phyloP scores from a whole-genome alignment of 192 early-diverging fungal species.

The Gonapodya prolifera region DNA sequence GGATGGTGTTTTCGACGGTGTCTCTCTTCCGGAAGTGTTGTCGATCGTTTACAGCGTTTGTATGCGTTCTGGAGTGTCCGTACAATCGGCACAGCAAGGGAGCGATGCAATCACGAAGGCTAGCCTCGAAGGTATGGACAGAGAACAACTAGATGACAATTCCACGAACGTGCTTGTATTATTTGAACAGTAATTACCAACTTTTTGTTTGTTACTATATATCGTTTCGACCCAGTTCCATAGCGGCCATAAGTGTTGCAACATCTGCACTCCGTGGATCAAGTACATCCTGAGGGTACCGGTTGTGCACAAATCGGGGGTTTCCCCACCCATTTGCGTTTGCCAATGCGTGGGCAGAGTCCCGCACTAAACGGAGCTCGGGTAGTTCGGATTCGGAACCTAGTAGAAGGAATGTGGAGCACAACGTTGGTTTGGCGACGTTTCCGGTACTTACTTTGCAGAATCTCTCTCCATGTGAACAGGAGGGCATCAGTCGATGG shows the following conservation, averaged over 20 bases:
- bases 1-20: neutral
- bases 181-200: neutral
- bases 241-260: neutral
- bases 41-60: neutral
- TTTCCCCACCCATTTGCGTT: slow-evolving; percentile 1
- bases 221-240: neutral
- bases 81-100: neutral
- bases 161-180: neutral
- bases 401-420: neutral
- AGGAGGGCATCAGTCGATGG: slow-evolving; percentile 68
- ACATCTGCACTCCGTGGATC: neutral
- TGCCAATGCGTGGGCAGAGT: neutral
- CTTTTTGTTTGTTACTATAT: too few species aligned
- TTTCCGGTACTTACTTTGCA: slow-evolving; percentile 16
- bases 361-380: neutral
- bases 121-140: neutral
- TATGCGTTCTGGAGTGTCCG: neutral
- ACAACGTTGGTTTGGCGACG: neutral
- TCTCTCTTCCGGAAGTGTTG: neutral
- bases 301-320: neutral
- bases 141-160: neutral
- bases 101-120: neutral
- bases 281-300: neutral
- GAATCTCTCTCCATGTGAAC: slow-evolving; percentile 69
- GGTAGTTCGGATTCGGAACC: neutral